A percentile compares a stretch with the other conserved stretches of the same genome.
Evolutionary conservation across 257 asterid genomes (phyloP).

Genomic region (Asclepias syriaca): DNA sequence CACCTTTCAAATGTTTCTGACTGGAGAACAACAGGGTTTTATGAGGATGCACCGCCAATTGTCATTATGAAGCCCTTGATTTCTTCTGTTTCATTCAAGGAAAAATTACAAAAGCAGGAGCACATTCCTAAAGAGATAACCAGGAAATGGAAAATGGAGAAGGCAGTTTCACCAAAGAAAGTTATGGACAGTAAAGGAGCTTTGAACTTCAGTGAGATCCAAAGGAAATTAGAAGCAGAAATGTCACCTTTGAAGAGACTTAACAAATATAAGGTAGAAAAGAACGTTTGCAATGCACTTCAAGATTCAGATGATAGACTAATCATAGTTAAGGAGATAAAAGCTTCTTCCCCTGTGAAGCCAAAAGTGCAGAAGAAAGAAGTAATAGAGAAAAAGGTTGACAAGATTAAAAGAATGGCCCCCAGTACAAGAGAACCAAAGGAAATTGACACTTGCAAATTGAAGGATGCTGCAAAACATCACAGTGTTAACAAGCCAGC

Average conservation of each 20-base stretch:
- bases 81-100: conserved; percentile 14
- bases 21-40: conserved; percentile 19
- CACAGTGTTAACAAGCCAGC: conserved; percentile 17
- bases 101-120: conserved; percentile 13
- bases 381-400: conserved; percentile 24
- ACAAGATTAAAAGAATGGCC: conserved; percentile 19
- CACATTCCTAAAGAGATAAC: conserved; percentile 17
- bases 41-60: conserved; percentile 41
- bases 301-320: conserved; percentile 21
- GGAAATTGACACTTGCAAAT: conserved; percentile 17
- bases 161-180: conserved; percentile 24
- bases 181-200: conserved; percentile 10
- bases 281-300: conserved; percentile 14
- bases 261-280: conserved; percentile 19
- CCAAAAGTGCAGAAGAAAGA: conserved; percentile 38
- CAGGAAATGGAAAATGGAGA: conserved; percentile 20
- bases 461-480: conserved; percentile 22
- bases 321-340: conserved; percentile 20
- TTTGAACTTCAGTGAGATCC: conserved; percentile 19
- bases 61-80: conserved; percentile 52
- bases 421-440: conserved; percentile 25
- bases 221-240: conserved; percentile 13
- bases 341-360: conserved; percentile 24
- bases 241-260: conserved; percentile 21
- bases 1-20: conserved; percentile 17